phyloP scores from a whole-genome alignment of 1,284 basidiomycete genomes.

The Ceratobasidium sp. region DNA sequence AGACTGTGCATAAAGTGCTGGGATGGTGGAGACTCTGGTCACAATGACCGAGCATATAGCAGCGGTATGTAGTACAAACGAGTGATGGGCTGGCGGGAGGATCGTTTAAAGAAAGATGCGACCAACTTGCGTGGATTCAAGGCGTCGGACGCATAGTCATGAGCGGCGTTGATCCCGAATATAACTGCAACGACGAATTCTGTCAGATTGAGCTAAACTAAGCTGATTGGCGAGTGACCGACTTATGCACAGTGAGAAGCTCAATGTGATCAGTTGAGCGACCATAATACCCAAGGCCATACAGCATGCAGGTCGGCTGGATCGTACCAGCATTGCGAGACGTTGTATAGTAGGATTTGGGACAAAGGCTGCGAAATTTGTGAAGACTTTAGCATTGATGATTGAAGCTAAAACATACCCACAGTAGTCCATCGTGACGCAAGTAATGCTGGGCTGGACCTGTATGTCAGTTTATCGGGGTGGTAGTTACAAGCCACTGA shows the following conservation, averaged over 20 bases:
- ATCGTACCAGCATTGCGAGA: too few relatives aligned
- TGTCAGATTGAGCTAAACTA: not conserved
- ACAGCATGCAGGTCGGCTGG: conserved; percentile 42
- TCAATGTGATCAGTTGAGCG: conserved; percentile 40
- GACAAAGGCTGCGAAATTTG: conserved; percentile 7
- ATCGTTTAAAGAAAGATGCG: conserved; percentile 42
- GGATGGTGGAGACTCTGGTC: not conserved
- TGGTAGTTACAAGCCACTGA: too few relatives aligned
- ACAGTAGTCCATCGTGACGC: too few relatives aligned
- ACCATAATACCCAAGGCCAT: conserved; percentile 27
- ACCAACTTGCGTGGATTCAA: conserved; percentile 42
- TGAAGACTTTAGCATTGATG: too few relatives aligned
- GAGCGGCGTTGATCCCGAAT: conserved; percentile 44
- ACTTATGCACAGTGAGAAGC: conserved; percentile 41
- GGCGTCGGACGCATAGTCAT: conserved; percentile 43
- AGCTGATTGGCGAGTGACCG: not conserved
- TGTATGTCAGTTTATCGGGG: too few relatives aligned
- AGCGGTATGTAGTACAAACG: conserved; percentile 40
- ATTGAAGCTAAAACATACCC: too few relatives aligned
- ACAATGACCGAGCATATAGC: conserved; percentile 1
- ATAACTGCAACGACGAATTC: conserved; percentile 39
- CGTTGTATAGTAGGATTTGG: conserved; percentile 15
- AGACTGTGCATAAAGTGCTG: not conserved
- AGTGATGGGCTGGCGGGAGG: conserved; percentile 42
- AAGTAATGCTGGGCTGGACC: too few relatives aligned